Conservation (phyloP, 108 stramenopile genomes). For the Aurantiochytrium sp. region DNA sequence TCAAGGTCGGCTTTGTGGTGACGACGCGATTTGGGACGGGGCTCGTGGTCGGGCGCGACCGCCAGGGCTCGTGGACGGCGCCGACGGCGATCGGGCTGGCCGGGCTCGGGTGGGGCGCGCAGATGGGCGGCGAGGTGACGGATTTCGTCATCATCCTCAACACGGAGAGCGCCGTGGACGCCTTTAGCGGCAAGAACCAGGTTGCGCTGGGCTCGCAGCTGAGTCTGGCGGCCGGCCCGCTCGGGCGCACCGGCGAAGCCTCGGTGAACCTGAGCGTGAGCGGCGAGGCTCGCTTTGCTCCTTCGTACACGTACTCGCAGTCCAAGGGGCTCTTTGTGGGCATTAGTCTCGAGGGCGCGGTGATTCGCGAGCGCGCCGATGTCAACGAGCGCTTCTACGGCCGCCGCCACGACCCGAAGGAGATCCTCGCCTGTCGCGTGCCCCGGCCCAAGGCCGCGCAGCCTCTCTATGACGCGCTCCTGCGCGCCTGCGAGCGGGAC, state of each 20-base stretch:
- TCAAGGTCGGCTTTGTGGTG: constrained; percentile 71
- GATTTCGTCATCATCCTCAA: constrained; percentile 84
- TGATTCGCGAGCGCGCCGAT: constrained; percentile 71
- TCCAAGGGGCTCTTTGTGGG: constrained; percentile 90
- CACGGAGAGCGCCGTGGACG: constrained; percentile 78
- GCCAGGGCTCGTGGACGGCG: constrained; percentile 66
- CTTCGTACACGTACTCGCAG: constrained; percentile 84
- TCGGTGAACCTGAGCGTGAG: constrained; percentile 59
- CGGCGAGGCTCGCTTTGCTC: constrained; percentile 63
- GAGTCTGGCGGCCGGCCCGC: constrained; percentile 83
- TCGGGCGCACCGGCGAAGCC: constrained; percentile 81
- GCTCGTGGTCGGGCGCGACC: constrained; percentile 58
- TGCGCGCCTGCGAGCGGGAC: constrained; percentile 33
- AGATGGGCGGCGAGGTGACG: constrained; percentile 73
- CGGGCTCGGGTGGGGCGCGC: constrained; percentile 74
- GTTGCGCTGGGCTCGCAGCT: constrained; percentile 89
- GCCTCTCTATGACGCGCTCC: constrained; percentile 67
- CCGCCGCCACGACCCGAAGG: constrained; percentile 40
- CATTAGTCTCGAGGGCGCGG: constrained; percentile 79
- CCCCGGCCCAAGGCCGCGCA: constrained; percentile 68
- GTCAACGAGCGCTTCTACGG: constrained; percentile 96
- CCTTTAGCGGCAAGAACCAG: constrained; percentile 64
- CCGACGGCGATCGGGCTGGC: constrained; percentile 78
- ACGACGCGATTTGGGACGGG: constrained; percentile 71
- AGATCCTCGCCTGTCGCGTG: constrained; percentile 50